Evolutionary conservation across 306 rosid species (phyloP).

Genomic region (Trifolium dubium): DNA sequence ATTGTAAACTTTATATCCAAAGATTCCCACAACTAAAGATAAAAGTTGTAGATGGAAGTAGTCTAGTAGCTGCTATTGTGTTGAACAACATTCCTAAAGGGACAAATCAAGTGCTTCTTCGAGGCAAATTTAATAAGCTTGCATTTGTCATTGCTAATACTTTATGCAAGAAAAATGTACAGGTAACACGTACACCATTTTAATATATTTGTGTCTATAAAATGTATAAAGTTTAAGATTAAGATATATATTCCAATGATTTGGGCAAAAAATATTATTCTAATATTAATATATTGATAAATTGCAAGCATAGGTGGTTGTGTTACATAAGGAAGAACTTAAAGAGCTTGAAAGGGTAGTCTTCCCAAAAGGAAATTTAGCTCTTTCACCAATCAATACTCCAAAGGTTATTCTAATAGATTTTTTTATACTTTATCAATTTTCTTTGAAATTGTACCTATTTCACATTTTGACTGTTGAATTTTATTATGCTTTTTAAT

Average conservation of each 20-base stretch:
- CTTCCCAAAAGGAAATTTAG: constrained; percentile 17
- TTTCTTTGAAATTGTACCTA: no score
- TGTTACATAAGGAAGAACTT: constrained; percentile 44
- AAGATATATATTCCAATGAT: no score
- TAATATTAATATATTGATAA: neutral
- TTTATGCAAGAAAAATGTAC: constrained; percentile 45
- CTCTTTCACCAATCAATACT: constrained; percentile 43
- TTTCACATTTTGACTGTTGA: no score
- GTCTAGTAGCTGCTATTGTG: constrained; percentile 61
- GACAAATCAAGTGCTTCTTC: constrained; percentile 58
- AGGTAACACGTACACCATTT: no score
- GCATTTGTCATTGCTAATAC: constrained; percentile 25
- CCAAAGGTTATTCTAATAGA: no score
- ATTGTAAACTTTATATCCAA: constrained; percentile 52
- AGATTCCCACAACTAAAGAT: constrained; percentile 59
- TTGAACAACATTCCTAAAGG: constrained; percentile 60
- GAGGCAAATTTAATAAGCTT: constrained; percentile 56
- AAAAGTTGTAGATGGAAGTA: constrained; percentile 78
- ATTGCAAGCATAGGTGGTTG: constrained; percentile 45
- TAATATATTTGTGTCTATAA: no score
- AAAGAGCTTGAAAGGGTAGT: constrained; percentile 48
- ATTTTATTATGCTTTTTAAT: no score
- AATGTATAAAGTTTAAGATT: no score
- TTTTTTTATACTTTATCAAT: no score
- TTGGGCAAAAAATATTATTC: neutral